Conservation (phyloP, 306 rosid genomes). For the Psophocarpus tetragonolobus region DNA sequence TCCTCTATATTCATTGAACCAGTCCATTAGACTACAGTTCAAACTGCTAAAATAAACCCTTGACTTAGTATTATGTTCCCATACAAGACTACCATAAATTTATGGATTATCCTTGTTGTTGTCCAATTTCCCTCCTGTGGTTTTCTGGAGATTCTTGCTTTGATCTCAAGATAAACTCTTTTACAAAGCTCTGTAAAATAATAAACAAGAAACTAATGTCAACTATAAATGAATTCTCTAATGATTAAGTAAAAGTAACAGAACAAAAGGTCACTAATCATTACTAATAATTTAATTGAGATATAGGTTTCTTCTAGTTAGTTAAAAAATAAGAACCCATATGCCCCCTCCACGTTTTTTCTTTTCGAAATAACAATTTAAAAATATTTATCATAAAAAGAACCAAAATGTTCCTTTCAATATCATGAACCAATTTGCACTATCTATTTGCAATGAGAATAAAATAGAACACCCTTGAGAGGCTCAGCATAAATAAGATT, state of each 20-base stretch:
- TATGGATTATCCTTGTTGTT: constrained; percentile 53
- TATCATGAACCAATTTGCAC: background rate
- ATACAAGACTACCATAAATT: constrained; percentile 31
- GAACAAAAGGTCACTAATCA: background rate
- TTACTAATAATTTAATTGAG: background rate
- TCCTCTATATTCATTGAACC: constrained; percentile 29
- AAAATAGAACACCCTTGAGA: background rate
- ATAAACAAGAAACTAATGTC: constrained; percentile 2
- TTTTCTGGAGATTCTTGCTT: constrained; percentile 51
- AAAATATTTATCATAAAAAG: background rate
- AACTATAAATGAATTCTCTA: background rate
- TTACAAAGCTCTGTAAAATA: constrained; percentile 59
- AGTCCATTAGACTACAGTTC: constrained; percentile 26
- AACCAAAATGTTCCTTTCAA: background rate
- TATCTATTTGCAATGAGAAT: background rate
- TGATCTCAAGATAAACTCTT: constrained; percentile 68
- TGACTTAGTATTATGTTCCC: constrained; percentile 28
- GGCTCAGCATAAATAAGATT: background rate
- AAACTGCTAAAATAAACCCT: constrained; percentile 26
- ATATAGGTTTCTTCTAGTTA: background rate
- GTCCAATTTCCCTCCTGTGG: constrained; percentile 39
- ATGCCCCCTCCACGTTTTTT: too few relatives aligned
- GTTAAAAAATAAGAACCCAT: too few relatives aligned
- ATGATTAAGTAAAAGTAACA: background rate
- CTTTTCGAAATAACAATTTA: too few relatives aligned